A percentile compares a stretch with the other conserved stretches of the same genome.
Evolutionary conservation across 2,329 filamentous ascomycete species (phyloP).

Genomic region (Dothideomycetes sp.): DNA sequence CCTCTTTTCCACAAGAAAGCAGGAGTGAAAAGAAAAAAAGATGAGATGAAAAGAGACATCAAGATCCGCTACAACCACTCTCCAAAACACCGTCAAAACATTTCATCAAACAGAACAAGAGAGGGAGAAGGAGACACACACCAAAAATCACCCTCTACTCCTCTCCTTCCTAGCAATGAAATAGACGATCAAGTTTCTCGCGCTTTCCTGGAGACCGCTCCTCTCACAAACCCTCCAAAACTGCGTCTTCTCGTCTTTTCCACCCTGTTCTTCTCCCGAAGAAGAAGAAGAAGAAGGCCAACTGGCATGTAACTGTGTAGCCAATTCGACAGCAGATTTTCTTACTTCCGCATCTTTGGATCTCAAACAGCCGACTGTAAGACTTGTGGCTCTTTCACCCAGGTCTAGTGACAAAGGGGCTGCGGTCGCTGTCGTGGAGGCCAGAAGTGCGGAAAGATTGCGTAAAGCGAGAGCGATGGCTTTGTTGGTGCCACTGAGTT

Average conservation of each 20-base stretch:
- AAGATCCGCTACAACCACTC: too few relatives aligned
- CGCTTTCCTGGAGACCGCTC: conserved; percentile 52
- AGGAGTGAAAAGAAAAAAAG: too few relatives aligned
- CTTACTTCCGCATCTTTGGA: conserved; percentile 25
- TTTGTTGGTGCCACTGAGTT: conserved; percentile 4
- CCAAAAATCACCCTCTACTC: too few relatives aligned
- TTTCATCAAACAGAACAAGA: too few relatives aligned
- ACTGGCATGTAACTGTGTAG: conserved; percentile 58
- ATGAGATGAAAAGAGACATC: too few relatives aligned
- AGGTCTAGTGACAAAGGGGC: conserved; percentile 14
- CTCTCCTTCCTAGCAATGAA: conserved; percentile 63
- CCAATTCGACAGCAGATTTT: conserved; percentile 73
- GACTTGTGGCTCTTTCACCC: conserved; percentile 16
- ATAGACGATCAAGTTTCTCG: conserved; percentile 68
- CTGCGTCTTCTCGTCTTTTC: conserved; percentile 29
- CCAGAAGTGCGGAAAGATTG: conserved; percentile 52
- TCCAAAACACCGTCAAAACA: too few relatives aligned
- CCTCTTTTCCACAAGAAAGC: too few relatives aligned
- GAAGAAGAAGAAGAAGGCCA: conserved; percentile 46
- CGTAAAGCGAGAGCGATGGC: conserved; percentile 49
- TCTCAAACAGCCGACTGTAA: conserved; percentile 21
- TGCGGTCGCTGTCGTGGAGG: conserved; percentile 24
- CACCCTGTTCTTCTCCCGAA: conserved; percentile 24
- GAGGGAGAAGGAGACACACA: too few relatives aligned
- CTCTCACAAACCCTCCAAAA: conserved; percentile 62